These are phyloP conservation scores for Mimosa bimucronata DNA, from an alignment of 306 rosid species.

Conservation along the genomic window DNA sequence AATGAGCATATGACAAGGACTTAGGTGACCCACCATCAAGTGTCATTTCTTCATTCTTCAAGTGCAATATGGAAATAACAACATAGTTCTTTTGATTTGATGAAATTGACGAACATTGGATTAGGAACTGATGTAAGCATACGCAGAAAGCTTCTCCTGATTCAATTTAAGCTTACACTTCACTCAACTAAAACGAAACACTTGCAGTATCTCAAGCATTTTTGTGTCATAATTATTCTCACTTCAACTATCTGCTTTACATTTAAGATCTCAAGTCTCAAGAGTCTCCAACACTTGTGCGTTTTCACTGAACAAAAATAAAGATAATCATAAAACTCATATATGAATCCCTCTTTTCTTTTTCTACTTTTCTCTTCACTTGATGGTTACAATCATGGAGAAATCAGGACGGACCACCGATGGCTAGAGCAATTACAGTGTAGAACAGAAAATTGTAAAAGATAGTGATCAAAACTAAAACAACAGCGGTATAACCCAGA, in stretches of 20 bases:
- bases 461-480: slow-evolving; percentile 62
- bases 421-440: slow-evolving; percentile 72
- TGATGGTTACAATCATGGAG: not conserved
- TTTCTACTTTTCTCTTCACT: not conserved
- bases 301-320: not conserved
- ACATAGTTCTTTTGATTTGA: too few relatives aligned
- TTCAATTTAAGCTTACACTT: not conserved
- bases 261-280: not conserved
- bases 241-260: not conserved
- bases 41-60: too few relatives aligned
- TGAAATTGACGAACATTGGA: too few relatives aligned
- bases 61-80: too few relatives aligned
- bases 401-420: slow-evolving; percentile 52
- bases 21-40: too few relatives aligned
- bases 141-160: not conserved
- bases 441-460: slow-evolving; percentile 69
- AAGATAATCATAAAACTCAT: not conserved
- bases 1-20: too few relatives aligned
- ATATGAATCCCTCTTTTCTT: not conserved
- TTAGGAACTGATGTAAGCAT: not conserved
- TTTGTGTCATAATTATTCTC: not conserved
- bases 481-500: slow-evolving; percentile 53
- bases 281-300: not conserved
- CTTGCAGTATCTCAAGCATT: not conserved
- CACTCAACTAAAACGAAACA: not conserved